Percentiles rank a stretch among this genome's conserved stretches.
phyloP scores from a whole-genome alignment of 202 grass and related monocot species.

The Carex arenaria region DNA sequence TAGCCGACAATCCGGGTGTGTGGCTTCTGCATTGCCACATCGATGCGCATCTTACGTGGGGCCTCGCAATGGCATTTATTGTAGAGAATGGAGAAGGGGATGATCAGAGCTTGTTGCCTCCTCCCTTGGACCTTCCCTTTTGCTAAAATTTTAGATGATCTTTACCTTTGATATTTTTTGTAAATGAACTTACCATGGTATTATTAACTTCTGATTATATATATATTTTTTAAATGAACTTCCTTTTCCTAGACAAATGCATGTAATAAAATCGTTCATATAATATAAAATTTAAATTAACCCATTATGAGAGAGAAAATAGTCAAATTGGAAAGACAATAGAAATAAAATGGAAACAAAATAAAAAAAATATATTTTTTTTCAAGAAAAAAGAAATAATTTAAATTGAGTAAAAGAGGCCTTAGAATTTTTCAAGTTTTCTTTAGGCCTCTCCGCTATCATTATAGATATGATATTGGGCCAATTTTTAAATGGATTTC shows the following conservation, averaged over 20 bases:
- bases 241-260: neutral
- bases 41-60: constrained; percentile 57
- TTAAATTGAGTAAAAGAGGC: neutral
- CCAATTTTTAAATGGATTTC: neutral
- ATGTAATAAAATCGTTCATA: neutral
- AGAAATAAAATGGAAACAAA: neutral
- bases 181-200: neutral
- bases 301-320: neutral
- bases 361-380: neutral
- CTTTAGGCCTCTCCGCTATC: neutral
- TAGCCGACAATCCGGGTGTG: constrained; percentile 79
- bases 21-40: constrained; percentile 96
- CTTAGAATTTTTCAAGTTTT: neutral
- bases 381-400: neutral
- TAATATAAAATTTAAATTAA: neutral
- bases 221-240: neutral
- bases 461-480: no score
- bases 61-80: constrained; percentile 74
- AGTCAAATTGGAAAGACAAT: neutral
- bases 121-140: constrained; percentile 63
- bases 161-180: neutral
- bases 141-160: constrained; percentile 19
- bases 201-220: neutral
- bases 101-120: constrained; percentile 47
- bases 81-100: constrained; percentile 69